Evolutionary conservation across 805 yeast genomes (phyloP).

Genomic region (Yarrowia hollandica): DNA sequence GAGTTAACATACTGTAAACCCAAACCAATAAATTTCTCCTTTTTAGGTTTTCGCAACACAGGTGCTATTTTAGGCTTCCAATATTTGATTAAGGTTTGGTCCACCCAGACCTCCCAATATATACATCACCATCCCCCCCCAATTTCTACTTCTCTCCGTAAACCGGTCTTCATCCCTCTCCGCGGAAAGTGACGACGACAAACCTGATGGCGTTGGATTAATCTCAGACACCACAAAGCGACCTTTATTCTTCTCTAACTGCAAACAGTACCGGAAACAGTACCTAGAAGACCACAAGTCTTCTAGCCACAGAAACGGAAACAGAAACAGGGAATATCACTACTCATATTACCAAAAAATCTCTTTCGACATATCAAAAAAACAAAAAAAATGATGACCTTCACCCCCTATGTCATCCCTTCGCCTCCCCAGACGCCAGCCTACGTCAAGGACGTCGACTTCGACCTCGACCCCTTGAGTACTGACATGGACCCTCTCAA

Average conservation of each 20-base stretch:
- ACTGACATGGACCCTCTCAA: constrained; percentile 18
- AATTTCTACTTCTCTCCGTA: neutral
- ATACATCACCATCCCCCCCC: constrained; percentile 32
- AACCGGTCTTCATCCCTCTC: constrained; percentile 29
- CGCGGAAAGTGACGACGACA: constrained; percentile 29
- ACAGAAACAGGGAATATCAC: constrained; percentile 30
- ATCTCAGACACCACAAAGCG: constrained; percentile 23
- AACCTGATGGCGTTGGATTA: constrained; percentile 29
- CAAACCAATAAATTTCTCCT: neutral
- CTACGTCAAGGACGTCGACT: neutral
- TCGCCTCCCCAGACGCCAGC: constrained; percentile 16
- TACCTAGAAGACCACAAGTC: constrained; percentile 27
- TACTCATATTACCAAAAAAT: constrained; percentile 11
- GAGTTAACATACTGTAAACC: neutral
- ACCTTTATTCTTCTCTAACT: constrained; percentile 18
- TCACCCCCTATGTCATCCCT: constrained; percentile 26
- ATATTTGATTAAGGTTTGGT: neutral
- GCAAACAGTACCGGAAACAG: constrained; percentile 30
- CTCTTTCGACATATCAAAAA: neutral
- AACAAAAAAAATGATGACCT: constrained; percentile 4
- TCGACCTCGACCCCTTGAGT: neutral
- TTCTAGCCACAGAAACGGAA: constrained; percentile 30
- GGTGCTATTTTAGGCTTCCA: neutral
- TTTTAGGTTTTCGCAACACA: neutral
- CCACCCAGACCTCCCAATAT: constrained; percentile 14